These are phyloP conservation scores for Stemphylium vesicarium DNA, from an alignment of 2,329 filamentous ascomycete species.

Conservation along the genomic window DNA sequence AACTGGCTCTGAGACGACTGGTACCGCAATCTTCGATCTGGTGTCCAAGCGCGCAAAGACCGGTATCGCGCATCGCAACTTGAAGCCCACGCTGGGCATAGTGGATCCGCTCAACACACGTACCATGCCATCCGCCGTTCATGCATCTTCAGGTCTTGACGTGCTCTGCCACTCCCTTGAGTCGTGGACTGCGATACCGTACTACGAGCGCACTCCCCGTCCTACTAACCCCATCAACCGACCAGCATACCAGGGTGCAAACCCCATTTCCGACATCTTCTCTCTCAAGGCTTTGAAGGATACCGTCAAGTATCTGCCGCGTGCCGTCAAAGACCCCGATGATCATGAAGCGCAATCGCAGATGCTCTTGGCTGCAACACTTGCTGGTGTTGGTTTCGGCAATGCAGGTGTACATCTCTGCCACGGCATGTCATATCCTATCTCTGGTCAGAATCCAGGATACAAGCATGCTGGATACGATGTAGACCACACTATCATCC, in stretches of 20 bases:
- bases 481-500: conserved; percentile 79
- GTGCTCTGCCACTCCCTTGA: conserved; percentile 95
- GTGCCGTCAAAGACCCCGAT: conserved; percentile 84
- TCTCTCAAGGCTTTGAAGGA: conserved; percentile 81
- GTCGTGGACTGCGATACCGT: conserved; percentile 97
- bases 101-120: conserved; percentile 86
- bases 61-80: conserved; percentile 90
- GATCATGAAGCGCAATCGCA: conserved; percentile 91
- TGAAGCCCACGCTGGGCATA: conserved; percentile 94
- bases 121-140: conserved; percentile 94
- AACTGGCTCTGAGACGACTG: conserved; percentile 92
- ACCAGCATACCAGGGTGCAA: conserved; percentile 95
- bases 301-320: conserved; percentile 90
- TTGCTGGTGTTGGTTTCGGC: conserved; percentile 95
- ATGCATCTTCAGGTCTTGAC: conserved; percentile 89
- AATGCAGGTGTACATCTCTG: conserved; percentile 95
- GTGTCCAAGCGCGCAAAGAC: conserved; percentile 91
- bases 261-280: conserved; percentile 98
- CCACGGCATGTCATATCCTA: conserved; percentile 96
- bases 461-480: conserved; percentile 91
- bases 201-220: conserved; percentile 80
- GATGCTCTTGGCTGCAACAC: conserved; percentile 92
- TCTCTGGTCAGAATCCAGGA: conserved; percentile 90
- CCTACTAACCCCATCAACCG: conserved; percentile 88
- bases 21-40: conserved; percentile 96